These are phyloP conservation scores for Quercus glauca DNA, from an alignment of 306 rosid species.

Conservation along the genomic window DNA sequence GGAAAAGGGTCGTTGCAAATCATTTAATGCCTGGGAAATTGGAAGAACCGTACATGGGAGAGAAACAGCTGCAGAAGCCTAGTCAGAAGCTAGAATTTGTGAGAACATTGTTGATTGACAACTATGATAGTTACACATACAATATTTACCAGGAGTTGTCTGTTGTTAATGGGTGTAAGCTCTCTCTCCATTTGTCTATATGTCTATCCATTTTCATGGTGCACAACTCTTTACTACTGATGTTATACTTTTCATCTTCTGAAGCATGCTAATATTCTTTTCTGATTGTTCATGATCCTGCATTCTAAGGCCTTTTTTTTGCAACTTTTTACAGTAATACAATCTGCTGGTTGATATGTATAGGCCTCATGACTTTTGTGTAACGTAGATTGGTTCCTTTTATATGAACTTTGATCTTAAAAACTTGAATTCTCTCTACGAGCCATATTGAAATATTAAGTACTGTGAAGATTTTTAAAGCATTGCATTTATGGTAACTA, in stretches of 20 bases:
- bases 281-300: not conserved
- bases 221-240: not conserved
- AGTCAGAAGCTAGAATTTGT: slow-evolving; percentile 52
- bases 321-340: not conserved
- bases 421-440: not conserved
- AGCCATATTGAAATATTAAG: too few species aligned
- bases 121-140: slow-evolving; percentile 97
- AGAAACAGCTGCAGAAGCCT: slow-evolving; percentile 32
- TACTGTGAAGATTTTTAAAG: too few species aligned
- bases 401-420: not conserved
- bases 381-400: not conserved
- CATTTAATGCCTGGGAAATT: slow-evolving; percentile 45
- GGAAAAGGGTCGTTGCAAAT: slow-evolving; percentile 41
- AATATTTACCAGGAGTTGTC: slow-evolving; percentile 95
- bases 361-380: not conserved
- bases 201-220: not conserved
- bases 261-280: not conserved
- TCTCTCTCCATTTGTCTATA: slow-evolving; percentile 7
- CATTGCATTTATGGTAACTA: too few species aligned
- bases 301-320: not conserved
- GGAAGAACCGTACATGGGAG: slow-evolving; percentile 48
- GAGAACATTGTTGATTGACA: slow-evolving; percentile 93
- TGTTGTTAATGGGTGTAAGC: slow-evolving; percentile 80
- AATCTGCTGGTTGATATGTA: not conserved
- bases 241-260: not conserved